Evolutionary conservation across 2,329 filamentous ascomycete species (phyloP), one percentile per base, ranked within the genome.

Genomic region (Graphilbum sp.): DNA sequence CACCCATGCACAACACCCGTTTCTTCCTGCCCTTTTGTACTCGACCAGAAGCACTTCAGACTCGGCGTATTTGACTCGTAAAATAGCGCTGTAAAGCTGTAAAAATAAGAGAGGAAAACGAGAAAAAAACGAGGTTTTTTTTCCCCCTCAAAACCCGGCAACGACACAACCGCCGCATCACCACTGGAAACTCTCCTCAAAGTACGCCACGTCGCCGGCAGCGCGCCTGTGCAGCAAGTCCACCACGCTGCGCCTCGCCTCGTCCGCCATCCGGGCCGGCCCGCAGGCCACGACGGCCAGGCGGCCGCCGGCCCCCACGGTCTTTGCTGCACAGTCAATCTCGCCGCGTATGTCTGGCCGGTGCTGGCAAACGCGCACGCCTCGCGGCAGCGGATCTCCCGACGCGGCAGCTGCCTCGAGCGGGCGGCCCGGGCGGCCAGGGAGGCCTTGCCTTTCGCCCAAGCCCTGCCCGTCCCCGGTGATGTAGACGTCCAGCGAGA

Each of bases 321-420:
- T 41, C 4, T 45, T 46, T 2, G 46, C 48, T 1, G 48, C 46
- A 4, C 24, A 23, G 15, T 42, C 41, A 6, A 65, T 50, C 20
- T 61, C 52, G 10, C 42, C 46, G 1, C 45, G 40, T 10, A 46
- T 38, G 23, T 46, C 46, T 4, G 46, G 46, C 3, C 46, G 39
- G 30, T 24, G 41, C 21, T 43, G 34, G 8, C 48, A 32, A 17
- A 54, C 18, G 6, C 43, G 38, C 3, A 52, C 49, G 9, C 40
- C 37, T 12, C 44, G 37, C 1, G 48, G 46, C 37, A 39, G 21
- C 4, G 34, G 29, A 12, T 21, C 18, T 4, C 13, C 17, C 2
- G 31, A 30, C n/a, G n/a, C n/a, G n/a, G n/a, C n/a, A n/a, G n/a
- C n/a, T n/a, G n/a, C n/a, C n/a, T n/a, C n/a, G n/a, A n/a, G n/a